Base-by-base conservation (phyloP, 257 asterid genomes). In the Oldenlandia corymbosa region DNA sequence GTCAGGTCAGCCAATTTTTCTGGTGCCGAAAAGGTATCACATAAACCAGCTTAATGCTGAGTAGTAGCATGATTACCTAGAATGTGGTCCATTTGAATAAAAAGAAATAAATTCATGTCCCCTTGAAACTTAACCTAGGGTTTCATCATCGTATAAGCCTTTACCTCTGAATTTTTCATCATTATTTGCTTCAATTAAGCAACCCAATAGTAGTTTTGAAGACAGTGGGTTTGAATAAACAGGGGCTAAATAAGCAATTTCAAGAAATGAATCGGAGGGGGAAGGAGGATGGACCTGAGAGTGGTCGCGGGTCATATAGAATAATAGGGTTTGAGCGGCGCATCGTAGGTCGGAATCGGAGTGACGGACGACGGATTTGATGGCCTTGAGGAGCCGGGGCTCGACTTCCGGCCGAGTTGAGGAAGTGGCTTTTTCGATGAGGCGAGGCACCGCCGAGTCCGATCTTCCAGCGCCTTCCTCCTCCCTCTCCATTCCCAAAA, bases 331-430 rank as follows among this genome's bases (percentile, higher is more conserved):
- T 81, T 77, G 85, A 11, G 85, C 77, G 36, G 99, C 94, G 50
- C 71, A 49, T 17, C 94, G 91, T 60, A 92, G 89, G 83, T 92
- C 94, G 62, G 80, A 71, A 57, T 92, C 99, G 70, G 95, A 85
- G 60, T 70, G 54, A 28, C 99, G 97, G 69, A 84, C 95, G 34
- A 69, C 80, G 23, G 70, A 89, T 77, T 92, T 92, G 68, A 92
- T 89, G 76, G 96, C 80, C 77, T 87, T 92, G 68, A 92, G 91
- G 62, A 87, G 78, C 50, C 91, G 91, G 0, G 95, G 95, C 53
- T 92, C 86, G 42, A 92, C 88, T 76, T 85, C 91, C 55, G 85
- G 80, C 60, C 78, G 76, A 68, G 95, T 89, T 0, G 99, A 87
- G 51, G 82, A 77, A 24, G 88, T 81, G 53, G 96, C 94, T 46